phyloP scores from a whole-genome alignment of 495 filamentous ascomycete genomes.

The Aspergillus asperescens region DNA sequence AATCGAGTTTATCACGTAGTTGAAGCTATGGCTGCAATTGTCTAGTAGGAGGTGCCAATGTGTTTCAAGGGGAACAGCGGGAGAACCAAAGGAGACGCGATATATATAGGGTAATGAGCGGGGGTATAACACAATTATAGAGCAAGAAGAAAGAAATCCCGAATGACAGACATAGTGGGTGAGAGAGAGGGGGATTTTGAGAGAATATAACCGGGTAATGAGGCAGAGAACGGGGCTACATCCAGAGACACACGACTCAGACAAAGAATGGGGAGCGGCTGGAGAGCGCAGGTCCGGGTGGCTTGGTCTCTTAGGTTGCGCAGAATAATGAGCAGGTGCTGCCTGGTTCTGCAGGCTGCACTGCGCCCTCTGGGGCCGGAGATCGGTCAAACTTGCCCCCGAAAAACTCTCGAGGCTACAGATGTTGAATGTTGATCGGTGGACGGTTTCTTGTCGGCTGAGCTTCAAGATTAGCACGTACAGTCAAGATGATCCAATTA shows the following conservation, averaged over 20 bases:
- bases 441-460: constrained; percentile 1
- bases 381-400: constrained; percentile 25
- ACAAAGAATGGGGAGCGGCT: constrained; percentile 1
- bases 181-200: constrained; percentile 1
- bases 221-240: neutral
- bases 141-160: neutral
- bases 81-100: neutral
- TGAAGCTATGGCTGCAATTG: neutral
- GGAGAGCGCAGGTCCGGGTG: too few species aligned
- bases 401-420: constrained; percentile 24
- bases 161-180: constrained; percentile 9
- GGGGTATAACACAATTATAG: constrained; percentile 8
- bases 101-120: constrained; percentile 7
- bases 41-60: constrained; percentile 10
- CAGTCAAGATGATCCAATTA: constrained; percentile 88
- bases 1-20: neutral
- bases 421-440: neutral
- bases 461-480: constrained; percentile 18
- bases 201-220: constrained; percentile 14
- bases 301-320: too few species aligned
- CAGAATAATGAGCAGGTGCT: neutral
- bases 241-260: neutral
- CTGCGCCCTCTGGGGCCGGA: constrained; percentile 19
- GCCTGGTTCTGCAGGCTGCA: constrained; percentile 3
- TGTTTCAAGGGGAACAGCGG: constrained; percentile 10